These are phyloP conservation scores for Sporothrix curviconia DNA, from an alignment of 2,329 filamentous ascomycete species.

Conservation along the genomic window DNA sequence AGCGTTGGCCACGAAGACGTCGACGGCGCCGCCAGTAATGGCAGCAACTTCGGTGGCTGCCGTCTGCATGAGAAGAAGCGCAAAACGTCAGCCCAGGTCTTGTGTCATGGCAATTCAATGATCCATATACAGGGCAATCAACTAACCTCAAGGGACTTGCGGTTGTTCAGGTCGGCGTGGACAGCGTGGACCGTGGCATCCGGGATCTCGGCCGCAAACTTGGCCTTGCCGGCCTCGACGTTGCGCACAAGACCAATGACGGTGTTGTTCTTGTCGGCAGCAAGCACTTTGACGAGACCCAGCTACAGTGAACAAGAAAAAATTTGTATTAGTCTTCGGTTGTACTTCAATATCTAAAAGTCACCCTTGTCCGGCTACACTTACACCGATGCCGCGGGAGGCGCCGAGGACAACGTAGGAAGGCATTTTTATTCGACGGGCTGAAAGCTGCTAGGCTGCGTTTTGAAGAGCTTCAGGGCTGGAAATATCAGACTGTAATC, in stretches of 20 bases:
- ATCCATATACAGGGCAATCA: too few species aligned
- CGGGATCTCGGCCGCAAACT: slow-evolving; percentile 34
- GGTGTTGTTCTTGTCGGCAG: slow-evolving; percentile 35
- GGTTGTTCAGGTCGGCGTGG: slow-evolving; percentile 37
- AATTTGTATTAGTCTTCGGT: neutral
- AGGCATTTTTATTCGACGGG: slow-evolving; percentile 21
- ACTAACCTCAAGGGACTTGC: slow-evolving; percentile 34
- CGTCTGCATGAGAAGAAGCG: slow-evolving; percentile 14
- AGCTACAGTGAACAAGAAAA: slow-evolving; percentile 32
- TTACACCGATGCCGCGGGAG: slow-evolving; percentile 22
- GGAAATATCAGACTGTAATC: too few species aligned
- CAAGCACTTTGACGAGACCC: slow-evolving; percentile 42
- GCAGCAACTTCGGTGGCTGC: slow-evolving; percentile 23
- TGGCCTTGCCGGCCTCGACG: slow-evolving; percentile 38
- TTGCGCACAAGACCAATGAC: slow-evolving; percentile 44
- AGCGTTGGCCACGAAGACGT: slow-evolving; percentile 49
- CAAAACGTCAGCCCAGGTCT: too few species aligned
- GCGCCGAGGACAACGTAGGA: slow-evolving; percentile 23
- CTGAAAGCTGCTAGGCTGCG: neutral
- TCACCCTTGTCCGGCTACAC: too few species aligned
- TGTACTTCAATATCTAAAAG: too few species aligned
- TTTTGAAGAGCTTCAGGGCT: too few species aligned
- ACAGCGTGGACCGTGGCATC: slow-evolving; percentile 41
- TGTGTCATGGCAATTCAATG: too few species aligned
- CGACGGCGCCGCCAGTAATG: slow-evolving; percentile 36